These are phyloP conservation scores for Cyamopsis tetragonoloba DNA, from an alignment of 306 rosid species.

Conservation along the genomic window DNA sequence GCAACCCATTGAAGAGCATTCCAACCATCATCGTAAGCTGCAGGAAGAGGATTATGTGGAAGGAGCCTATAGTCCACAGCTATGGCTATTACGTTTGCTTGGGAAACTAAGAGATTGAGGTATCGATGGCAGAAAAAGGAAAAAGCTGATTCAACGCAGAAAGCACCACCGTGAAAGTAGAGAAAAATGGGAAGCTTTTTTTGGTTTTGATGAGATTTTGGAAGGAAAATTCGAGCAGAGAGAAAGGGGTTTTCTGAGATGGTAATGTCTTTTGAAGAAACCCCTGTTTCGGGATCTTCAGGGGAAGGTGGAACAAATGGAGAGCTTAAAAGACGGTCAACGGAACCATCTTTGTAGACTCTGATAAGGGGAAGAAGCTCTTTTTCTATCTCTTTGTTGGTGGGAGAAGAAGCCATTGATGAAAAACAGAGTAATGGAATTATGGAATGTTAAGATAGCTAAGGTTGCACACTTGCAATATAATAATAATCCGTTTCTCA, in stretches of 20 bases:
- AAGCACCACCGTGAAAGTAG: conserved; percentile 39
- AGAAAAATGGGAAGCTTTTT: conserved; percentile 35
- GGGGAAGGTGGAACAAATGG: conserved; percentile 20
- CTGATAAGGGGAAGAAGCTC: conserved; percentile 32
- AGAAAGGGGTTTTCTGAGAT: conserved; percentile 20
- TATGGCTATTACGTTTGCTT: conserved; percentile 21
- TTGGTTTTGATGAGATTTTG: background rate
- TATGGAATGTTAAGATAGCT: too few relatives aligned
- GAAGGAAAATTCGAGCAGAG: conserved; percentile 36
- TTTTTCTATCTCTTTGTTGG: conserved; percentile 14
- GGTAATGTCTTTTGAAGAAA: conserved; percentile 34
- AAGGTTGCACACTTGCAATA: too few relatives aligned
- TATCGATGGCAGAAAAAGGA: conserved; percentile 8
- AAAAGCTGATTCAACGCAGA: conserved; percentile 42
- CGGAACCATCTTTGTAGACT: conserved; percentile 31
- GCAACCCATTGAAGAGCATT: conserved; percentile 37
- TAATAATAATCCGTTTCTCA: too few relatives aligned
- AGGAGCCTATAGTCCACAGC: conserved; percentile 31
- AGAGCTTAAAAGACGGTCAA: conserved; percentile 21
- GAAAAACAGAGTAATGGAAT: background rate
- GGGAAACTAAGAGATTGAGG: background rate
- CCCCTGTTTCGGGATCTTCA: conserved; percentile 29
- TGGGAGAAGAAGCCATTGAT: background rate
- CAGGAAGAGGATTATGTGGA: conserved; percentile 40
- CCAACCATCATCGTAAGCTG: conserved; percentile 40